Percentiles rank a stretch among this genome's conserved stretches.
Evolutionary conservation across 805 yeast genomes (phyloP).

Genomic region (Saitoella complicata): DNA sequence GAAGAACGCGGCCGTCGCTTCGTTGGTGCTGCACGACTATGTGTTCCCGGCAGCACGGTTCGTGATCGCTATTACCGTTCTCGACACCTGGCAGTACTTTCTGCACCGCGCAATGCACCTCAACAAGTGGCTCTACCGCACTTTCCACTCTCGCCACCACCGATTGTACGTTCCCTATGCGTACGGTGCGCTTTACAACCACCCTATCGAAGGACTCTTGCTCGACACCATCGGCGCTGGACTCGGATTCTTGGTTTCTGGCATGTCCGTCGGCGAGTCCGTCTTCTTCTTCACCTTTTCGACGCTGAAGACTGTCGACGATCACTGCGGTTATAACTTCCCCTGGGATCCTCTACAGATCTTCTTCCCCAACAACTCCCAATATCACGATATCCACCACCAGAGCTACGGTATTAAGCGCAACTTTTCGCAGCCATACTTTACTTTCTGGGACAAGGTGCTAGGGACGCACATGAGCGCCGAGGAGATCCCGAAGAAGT

Average conservation of each 20-base stretch:
- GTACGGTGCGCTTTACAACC: slow-evolving; percentile 87
- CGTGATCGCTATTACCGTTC: slow-evolving; percentile 45
- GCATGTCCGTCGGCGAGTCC: slow-evolving; percentile 61
- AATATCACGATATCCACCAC: slow-evolving; percentile 94
- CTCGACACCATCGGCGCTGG: slow-evolving; percentile 91
- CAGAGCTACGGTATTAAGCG: slow-evolving; percentile 89
- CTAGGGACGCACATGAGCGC: slow-evolving; percentile 52
- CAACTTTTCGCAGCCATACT: slow-evolving; percentile 91
- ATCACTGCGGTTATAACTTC: slow-evolving; percentile 93
- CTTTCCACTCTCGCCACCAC: slow-evolving; percentile 90
- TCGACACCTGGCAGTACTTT: slow-evolving; percentile 93
- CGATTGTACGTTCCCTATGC: slow-evolving; percentile 91
- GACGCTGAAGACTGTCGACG: slow-evolving; percentile 87
- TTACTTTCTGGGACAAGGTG: slow-evolving; percentile 76
- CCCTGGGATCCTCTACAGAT: slow-evolving; percentile 86
- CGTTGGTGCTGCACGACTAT: slow-evolving; percentile 41
- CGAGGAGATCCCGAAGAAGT: slow-evolving; percentile 23
- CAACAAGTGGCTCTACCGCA: slow-evolving; percentile 56
- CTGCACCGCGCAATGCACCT: slow-evolving; percentile 79
- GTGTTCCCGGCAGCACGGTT: slow-evolving; percentile 47
- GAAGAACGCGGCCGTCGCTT: slow-evolving; percentile 10
- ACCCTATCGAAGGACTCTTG: slow-evolving; percentile 83
- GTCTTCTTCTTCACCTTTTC: slow-evolving; percentile 65
- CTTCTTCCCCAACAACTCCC: slow-evolving; percentile 85
- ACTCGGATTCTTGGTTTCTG: slow-evolving; percentile 46